These are phyloP conservation scores for Lentinula edodes DNA, from an alignment of 768 basidiomycete species.

Conservation along the genomic window DNA sequence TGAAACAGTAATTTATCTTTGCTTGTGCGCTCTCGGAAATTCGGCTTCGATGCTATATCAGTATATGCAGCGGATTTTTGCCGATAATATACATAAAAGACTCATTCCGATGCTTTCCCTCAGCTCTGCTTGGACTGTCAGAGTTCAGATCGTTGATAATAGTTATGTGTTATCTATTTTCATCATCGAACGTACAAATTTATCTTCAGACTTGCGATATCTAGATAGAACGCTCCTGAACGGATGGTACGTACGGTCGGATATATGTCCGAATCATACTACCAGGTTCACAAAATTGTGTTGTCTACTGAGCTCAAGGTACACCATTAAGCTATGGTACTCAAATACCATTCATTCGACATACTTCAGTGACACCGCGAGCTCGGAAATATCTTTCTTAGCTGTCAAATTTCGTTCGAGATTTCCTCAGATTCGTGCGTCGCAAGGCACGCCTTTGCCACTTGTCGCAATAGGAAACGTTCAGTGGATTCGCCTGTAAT, in stretches of 20 bases:
- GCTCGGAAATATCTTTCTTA: not conserved
- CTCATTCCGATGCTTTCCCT: not conserved
- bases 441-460: not conserved
- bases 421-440: not conserved
- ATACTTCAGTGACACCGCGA: not conserved
- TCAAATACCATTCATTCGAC: not conserved
- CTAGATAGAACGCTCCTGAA: not conserved
- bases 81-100: not conserved
- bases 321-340: not conserved
- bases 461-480: not conserved
- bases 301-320: not conserved
- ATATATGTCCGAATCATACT: not conserved
- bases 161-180: not conserved
- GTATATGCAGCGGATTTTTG: not conserved
- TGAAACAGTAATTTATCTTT: not conserved
- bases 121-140: not conserved
- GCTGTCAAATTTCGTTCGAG: not conserved
- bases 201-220: not conserved
- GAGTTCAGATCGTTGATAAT: too few relatives aligned
- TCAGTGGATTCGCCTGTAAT: not conserved
- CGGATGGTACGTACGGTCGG: not conserved
- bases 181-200: not conserved
- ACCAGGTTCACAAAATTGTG: not conserved
- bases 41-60: not conserved
- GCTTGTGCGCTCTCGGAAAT: not conserved